Evolutionary conservation across 164 flowering plant species (phyloP).

Genomic region (Houttuynia cordata): DNA sequence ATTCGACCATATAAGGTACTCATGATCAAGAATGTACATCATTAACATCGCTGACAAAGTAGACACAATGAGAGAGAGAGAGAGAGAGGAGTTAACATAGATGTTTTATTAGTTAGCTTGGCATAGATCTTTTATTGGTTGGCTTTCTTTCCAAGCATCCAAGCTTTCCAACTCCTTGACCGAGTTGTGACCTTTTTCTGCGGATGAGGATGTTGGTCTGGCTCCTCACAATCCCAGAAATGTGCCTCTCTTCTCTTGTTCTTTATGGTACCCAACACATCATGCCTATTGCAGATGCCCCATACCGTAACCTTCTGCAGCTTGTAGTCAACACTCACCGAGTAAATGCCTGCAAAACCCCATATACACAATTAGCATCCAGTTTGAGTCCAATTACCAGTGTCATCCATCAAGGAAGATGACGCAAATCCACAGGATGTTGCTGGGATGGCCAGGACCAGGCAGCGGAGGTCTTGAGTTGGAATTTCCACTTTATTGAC

Average conservation of each 20-base stretch:
- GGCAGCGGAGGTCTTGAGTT: too few species aligned
- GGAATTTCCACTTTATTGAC: too few species aligned
- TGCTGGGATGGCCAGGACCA: too few species aligned
- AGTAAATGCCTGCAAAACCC: conserved; percentile 49
- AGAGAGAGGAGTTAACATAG: not conserved
- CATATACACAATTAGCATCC: too few species aligned
- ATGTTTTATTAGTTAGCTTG: not conserved
- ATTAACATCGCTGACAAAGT: too few species aligned
- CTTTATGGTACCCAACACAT: conserved; percentile 39
- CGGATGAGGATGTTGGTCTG: conserved; percentile 5
- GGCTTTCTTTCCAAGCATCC: conserved; percentile 21
- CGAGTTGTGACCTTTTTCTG: conserved; percentile 13
- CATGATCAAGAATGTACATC: too few species aligned
- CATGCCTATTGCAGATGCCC: conserved; percentile 39
- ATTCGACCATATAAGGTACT: too few species aligned
- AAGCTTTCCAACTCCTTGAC: conserved; percentile 33
- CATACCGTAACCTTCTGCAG: conserved; percentile 24
- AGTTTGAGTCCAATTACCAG: too few species aligned
- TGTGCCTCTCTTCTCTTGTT: conserved; percentile 61
- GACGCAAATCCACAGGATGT: too few species aligned
- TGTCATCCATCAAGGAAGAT: too few species aligned
- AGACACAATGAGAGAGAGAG: not conserved
- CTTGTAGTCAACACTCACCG: conserved; percentile 28
- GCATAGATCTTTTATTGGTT: not conserved
- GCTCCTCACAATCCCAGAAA: conserved; percentile 48